phyloP scores from a whole-genome alignment of 306 rosid genomes.

The Cucurbita maxima region DNA sequence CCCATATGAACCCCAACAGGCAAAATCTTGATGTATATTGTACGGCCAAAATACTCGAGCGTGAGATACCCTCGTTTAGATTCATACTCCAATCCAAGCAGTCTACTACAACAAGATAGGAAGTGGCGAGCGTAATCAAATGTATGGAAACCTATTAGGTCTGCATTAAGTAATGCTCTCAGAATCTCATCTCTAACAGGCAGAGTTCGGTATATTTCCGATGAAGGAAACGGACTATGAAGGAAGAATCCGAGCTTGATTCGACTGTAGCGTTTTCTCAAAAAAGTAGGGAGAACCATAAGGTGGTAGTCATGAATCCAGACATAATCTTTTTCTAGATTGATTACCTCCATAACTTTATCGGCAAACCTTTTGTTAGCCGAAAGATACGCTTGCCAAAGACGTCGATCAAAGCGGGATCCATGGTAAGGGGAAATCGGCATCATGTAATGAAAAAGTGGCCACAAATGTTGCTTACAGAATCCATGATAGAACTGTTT shows the following conservation, averaged over 20 bases:
- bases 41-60: conserved; percentile 75
- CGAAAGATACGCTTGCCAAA: conserved; percentile 85
- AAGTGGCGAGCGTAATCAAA: conserved; percentile 92
- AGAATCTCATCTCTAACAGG: conserved; percentile 75
- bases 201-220: conserved; percentile 61
- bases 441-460: conserved; percentile 70
- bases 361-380: conserved; percentile 70
- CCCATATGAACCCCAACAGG: conserved; percentile 84
- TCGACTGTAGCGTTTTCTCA: conserved; percentile 39
- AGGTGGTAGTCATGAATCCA: conserved; percentile 96
- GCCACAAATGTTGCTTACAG: conserved; percentile 77
- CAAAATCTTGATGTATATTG: conserved; percentile 51
- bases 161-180: conserved; percentile 58
- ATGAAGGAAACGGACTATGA: conserved; percentile 75
- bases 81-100: conserved; percentile 69
- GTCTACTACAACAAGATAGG: conserved; percentile 63
- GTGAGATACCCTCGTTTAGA: conserved; percentile 67
- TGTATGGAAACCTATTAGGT: conserved; percentile 77
- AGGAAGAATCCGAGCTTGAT: conserved; percentile 80
- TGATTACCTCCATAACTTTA: conserved; percentile 63
- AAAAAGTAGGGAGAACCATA: conserved; percentile 85
- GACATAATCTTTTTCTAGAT: conserved; percentile 57
- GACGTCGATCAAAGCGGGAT: conserved; percentile 50
- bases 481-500: conserved; percentile 64
- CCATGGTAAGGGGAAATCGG: conserved; percentile 55